Evolutionary conservation across 306 rosid species (phyloP), one percentile per base, ranked within the genome.

Genomic region (Alnus glutinosa): DNA sequence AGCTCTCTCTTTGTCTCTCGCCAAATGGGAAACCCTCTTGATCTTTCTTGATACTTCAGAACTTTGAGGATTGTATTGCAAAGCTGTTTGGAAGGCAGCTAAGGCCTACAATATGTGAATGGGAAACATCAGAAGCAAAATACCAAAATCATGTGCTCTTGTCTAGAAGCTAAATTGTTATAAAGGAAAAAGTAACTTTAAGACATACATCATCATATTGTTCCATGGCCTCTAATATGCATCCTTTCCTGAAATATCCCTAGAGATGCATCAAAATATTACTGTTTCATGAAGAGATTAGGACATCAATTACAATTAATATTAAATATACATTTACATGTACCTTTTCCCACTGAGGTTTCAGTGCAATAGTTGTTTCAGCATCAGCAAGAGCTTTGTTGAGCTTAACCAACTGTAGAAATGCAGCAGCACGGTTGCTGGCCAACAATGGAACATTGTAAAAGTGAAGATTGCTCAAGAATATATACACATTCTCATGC

Each of bases 371-470:
- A 37, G 99, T 92, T 83, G 86, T 93, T 83, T 96, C 99, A 51
- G 99, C 97, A 81, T 96, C 99, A 69, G 86, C 97, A 68, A 96
- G 98, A 42, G 99, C 99, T 89, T 91, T 96, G 78, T 73, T 91
- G 66, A 96, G 96, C 90, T 93, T 96, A 68, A 88, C 99, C 85
- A 96, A 87, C 30, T 93, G 98, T 49, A 96, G 90, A 87, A 96
- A 90, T 19, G 99, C 99, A 62, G 98, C 99, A 79, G 98, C 99
- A 55, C 99, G 98, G 50, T 96, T 96, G 84, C 99, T 96, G 92
- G 57, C 64, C 80, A 68, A 84, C 76, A 84, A 59, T 55, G 76
- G 48, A 75, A 46, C 44, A 59, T 42, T 23, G 75, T 28, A 47
- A 50, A 50, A 75, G 34, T 84, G 76, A 82, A 78, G 74, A 59